phyloP scores from a whole-genome alignment of 202 grass and related monocot species.

The Panicum hallii region DNA sequence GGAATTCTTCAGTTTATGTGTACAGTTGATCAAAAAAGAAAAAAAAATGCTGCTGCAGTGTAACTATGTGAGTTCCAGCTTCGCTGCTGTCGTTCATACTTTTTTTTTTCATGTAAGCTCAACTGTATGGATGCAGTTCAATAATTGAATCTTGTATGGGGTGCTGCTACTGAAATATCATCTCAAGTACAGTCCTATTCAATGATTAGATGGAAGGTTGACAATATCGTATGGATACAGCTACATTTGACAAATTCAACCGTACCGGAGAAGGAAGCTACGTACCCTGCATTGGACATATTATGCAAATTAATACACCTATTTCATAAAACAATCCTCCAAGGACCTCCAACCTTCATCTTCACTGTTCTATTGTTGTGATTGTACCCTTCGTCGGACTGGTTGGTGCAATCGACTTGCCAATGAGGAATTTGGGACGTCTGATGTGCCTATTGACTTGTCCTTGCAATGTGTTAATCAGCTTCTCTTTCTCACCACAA shows the following conservation, averaged over 20 bases:
- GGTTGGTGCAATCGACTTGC: conserved; percentile 10
- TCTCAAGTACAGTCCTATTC: neutral
- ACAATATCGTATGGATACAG: neutral
- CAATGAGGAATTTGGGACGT: conserved; percentile 22
- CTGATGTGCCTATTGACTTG: neutral
- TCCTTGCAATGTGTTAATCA: neutral
- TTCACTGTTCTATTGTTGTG: neutral
- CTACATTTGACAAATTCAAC: neutral
- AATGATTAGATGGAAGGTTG: neutral
- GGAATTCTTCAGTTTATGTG: neutral
- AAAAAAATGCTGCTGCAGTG: conserved; percentile 1
- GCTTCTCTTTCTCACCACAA: neutral
- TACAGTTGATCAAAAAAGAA: neutral
- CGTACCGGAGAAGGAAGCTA: neutral
- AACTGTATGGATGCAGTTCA: neutral
- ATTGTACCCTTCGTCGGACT: neutral
- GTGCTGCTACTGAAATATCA: neutral
- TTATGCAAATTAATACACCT: neutral
- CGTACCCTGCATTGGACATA: too few relatives aligned
- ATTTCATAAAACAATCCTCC: neutral
- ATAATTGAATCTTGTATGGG: neutral
- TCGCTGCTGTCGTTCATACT: neutral
- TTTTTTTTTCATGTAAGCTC: neutral
- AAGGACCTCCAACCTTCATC: neutral
- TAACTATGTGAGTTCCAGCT: neutral